Conservation (phyloP, 352 stramenopile species). For the Thalassiosira sp. region DNA sequence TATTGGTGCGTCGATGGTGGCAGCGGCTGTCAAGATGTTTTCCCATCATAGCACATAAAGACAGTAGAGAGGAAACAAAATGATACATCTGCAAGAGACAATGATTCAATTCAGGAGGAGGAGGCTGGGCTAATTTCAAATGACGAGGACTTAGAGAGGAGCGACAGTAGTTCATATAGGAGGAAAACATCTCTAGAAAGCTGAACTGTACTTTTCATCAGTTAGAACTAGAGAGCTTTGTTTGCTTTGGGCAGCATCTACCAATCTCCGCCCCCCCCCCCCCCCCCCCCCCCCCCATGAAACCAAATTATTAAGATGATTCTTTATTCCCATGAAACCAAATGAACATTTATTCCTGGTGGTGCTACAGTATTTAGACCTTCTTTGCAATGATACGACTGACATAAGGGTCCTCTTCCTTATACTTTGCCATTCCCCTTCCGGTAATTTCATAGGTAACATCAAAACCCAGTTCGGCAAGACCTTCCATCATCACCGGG, state of each 20-base stretch:
- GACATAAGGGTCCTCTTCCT: too few relatives aligned
- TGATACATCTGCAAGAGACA: neutral
- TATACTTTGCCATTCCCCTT: neutral
- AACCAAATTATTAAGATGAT: neutral
- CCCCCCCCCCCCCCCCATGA: too few relatives aligned
- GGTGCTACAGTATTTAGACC: neutral
- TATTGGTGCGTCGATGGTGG: neutral
- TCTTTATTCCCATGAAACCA: neutral
- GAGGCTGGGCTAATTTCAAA: neutral
- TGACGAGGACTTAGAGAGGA: too few relatives aligned
- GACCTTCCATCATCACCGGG: neutral
- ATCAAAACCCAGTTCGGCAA: neutral
- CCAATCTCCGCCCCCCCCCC: too few relatives aligned
- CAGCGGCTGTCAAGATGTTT: neutral
- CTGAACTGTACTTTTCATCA: too few relatives aligned
- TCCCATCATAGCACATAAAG: neutral
- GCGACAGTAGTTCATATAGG: too few relatives aligned
- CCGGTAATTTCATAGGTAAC: neutral
- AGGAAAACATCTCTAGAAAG: too few relatives aligned
- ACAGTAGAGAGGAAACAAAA: too few relatives aligned
- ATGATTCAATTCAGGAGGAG: neutral
- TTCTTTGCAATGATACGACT: neutral
- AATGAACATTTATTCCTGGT: neutral
- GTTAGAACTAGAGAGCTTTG: too few relatives aligned
- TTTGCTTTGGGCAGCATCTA: too few relatives aligned